Base-by-base conservation (phyloP, 2,329 filamentous ascomycete species). In the Alternaria hordeiaustralica region DNA sequence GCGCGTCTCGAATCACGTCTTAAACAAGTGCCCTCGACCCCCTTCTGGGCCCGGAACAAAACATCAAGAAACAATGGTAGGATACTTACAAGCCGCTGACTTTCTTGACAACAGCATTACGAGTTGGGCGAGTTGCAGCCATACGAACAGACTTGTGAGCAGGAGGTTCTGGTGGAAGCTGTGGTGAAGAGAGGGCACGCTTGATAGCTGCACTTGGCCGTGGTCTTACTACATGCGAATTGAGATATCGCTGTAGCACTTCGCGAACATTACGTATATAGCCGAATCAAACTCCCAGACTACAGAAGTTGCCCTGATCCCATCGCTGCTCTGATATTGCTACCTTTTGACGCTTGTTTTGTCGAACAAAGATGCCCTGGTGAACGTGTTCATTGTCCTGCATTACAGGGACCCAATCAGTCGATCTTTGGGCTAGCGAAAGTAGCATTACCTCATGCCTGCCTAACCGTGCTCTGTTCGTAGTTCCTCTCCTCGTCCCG, bases 371-470 rank as follows among this genome's bases (percentile, higher is more conserved):
- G 33, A 25, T 15, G 23, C n/a, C 10, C 51, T 50, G 28, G 20
- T 57, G 53, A 60, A 60, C 12, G n/a, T 46, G 41, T 25, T 15
- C 33, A 55, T 41, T 54, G 26, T 49, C 55, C 46, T 51, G 50
- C 55, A 55, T 54, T 68, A 59, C 67, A 65, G 63, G 60, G 61
- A 60, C 67, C 46, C 56, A 63, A 61, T 58, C 62, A 66, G 66
- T 63, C 60, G 63, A 70, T 66, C 65, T 60, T 57, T 60, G 71
- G 66, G 67, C 74, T 78, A 77, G 75, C 73, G 71, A 75, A 71
- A 41, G 49, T 65, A 68, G 68, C 73, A 77, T 78, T 78, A 78
- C 77, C 74, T 79, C 76, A 78, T 78, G 68, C 70, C 70, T 72
- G 69, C 69, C 71, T 74, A 72, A 70, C 68, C 73, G 66, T 73